Conservation (phyloP, 768 basidiomycete species). For the Naganishia friedmannii region DNA sequence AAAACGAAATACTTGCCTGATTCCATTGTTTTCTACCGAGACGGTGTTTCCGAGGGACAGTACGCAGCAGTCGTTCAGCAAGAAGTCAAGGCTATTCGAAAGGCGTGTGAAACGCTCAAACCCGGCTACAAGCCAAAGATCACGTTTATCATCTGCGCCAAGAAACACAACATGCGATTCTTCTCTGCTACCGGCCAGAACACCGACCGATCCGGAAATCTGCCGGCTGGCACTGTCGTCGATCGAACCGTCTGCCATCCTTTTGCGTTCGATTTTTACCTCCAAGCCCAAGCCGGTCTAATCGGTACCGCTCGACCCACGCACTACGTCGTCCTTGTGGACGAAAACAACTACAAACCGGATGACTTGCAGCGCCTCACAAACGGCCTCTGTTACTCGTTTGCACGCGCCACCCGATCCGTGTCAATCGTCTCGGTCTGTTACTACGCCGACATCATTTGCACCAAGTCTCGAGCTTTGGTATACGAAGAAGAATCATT, state of each 20-base stretch:
- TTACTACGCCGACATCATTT: constrained; percentile 50
- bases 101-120: constrained; percentile 40
- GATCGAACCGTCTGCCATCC: constrained; percentile 47
- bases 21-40: constrained; percentile 50
- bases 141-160: constrained; percentile 47
- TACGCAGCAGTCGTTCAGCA: constrained; percentile 47
- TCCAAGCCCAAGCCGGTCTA: constrained; percentile 48
- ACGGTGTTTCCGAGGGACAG: constrained; percentile 47
- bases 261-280: constrained; percentile 50
- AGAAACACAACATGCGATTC: constrained; percentile 50
- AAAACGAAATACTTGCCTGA: constrained; percentile 42
- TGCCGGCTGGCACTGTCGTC: constrained; percentile 44
- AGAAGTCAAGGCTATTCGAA: constrained; percentile 46
- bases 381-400: constrained; percentile 44
- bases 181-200: constrained; percentile 39
- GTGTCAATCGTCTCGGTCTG: constrained; percentile 49
- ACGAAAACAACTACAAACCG: constrained; percentile 44
- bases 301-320: constrained; percentile 51
- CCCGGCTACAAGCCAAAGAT: constrained; percentile 48
- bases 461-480: constrained; percentile 47
- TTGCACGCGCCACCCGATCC: constrained; percentile 47
- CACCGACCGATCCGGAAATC: constrained; percentile 43
- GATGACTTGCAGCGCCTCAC: constrained; percentile 46
- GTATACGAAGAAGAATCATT: constrained; percentile 39
- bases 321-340: constrained; percentile 46